These are phyloP conservation scores for Sphenostylis stenocarpa DNA, from an alignment of 306 rosid genomes.

Conservation along the genomic window DNA sequence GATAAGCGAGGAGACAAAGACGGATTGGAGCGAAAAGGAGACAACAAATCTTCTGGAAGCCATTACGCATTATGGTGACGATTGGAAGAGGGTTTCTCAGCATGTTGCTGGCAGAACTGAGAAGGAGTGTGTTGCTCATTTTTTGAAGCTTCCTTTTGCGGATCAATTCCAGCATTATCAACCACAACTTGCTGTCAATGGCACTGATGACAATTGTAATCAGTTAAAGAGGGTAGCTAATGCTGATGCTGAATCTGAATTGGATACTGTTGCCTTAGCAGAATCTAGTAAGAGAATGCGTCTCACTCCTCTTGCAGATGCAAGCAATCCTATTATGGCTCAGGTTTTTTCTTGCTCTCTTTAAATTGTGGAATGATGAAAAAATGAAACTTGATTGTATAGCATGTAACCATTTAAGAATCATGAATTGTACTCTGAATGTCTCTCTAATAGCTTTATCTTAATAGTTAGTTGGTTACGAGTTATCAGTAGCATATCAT, in stretches of 20 bases:
- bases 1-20: conserved; percentile 72
- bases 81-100: conserved; percentile 88
- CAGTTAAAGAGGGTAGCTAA: conserved; percentile 30
- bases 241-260: conserved; percentile 42
- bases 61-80: conserved; percentile 80
- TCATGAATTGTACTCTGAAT: neutral
- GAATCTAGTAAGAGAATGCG: conserved; percentile 60
- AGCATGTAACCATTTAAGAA: neutral
- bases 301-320: conserved; percentile 93
- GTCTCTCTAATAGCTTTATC: neutral
- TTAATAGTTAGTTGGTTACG: neutral
- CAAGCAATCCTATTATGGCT: conserved; percentile 98
- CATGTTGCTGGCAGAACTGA: conserved; percentile 87
- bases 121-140: conserved; percentile 83
- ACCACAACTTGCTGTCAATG: conserved; percentile 32
- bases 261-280: conserved; percentile 36
- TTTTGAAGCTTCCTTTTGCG: conserved; percentile 81
- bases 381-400: neutral
- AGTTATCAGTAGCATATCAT: neutral
- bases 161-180: conserved; percentile 57
- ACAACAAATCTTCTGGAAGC: conserved; percentile 81
- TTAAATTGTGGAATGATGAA: neutral
- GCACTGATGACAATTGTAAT: neutral
- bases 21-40: conserved; percentile 81
- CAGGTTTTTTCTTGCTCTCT: conserved; percentile 55